Percentiles rank a stretch among this genome's conserved stretches.
Conservation (phyloP, 495 filamentous ascomycete species). For the Talaromyces trachyspermus region DNA sequence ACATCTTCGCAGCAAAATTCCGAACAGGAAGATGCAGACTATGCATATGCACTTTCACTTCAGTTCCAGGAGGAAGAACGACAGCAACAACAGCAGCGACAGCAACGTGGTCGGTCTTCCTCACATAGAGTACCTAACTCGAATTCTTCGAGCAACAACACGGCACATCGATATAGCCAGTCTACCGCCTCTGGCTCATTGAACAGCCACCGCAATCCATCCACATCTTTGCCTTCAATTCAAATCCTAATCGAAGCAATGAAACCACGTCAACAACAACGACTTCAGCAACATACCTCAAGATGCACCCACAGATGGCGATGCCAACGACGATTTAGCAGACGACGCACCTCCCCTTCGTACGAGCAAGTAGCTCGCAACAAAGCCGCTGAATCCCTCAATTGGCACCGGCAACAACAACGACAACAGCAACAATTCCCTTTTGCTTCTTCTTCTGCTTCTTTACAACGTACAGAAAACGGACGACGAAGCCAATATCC, state of each 20-base stretch:
- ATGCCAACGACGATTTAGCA: slow-evolving; percentile 30
- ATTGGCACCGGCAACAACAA: background rate
- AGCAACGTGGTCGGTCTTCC: slow-evolving; percentile 1
- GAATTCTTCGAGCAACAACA: background rate
- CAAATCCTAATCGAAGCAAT: slow-evolving; percentile 9
- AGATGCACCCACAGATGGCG: slow-evolving; percentile 21
- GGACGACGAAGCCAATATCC: background rate
- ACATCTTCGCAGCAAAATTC: slow-evolving; percentile 16
- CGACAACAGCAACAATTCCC: background rate
- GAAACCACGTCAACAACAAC: slow-evolving; percentile 20
- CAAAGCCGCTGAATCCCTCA: slow-evolving; percentile 25
- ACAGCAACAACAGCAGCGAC: slow-evolving; percentile 14
- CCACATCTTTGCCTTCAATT: slow-evolving; percentile 7
- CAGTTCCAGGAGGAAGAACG: slow-evolving; percentile 40
- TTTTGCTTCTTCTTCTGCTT: background rate
- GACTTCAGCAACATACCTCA: slow-evolving; percentile 21
- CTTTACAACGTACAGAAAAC: background rate
- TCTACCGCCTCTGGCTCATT: slow-evolving; percentile 11
- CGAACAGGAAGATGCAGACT: slow-evolving; percentile 45
- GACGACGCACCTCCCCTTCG: slow-evolving; percentile 63
- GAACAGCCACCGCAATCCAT: slow-evolving; percentile 10
- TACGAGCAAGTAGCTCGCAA: slow-evolving; percentile 73
- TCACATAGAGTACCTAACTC: background rate
- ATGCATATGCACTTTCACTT: slow-evolving; percentile 39
- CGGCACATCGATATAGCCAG: slow-evolving; percentile 5